phyloP scores from a whole-genome alignment of 306 rosid species.

The Notholithocarpus densiflorus region DNA sequence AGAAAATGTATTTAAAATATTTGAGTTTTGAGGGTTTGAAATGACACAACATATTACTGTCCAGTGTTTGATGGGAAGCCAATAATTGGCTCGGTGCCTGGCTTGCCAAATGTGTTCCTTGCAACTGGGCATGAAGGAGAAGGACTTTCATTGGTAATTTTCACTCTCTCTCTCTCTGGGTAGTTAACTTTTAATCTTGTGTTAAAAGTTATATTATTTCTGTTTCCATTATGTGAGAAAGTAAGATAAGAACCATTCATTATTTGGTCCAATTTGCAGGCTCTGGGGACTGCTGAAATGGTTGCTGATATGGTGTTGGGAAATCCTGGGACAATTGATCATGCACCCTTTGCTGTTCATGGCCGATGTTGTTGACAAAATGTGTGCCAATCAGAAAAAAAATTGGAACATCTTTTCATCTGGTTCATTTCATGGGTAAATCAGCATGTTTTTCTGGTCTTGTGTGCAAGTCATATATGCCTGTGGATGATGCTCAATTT shows the following conservation, averaged over 20 bases:
- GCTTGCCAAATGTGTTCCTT: constrained; percentile 67
- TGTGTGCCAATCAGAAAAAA: not conserved
- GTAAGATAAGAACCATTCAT: constrained; percentile 8
- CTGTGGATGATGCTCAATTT: too few relatives aligned
- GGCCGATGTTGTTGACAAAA: constrained; percentile 36
- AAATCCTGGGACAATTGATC: constrained; percentile 40
- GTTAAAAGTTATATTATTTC: not conserved
- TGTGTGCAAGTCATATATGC: too few relatives aligned
- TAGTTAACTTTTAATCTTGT: not conserved
- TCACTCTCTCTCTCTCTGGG: not conserved
- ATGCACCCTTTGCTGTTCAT: constrained; percentile 47
- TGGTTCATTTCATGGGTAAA: too few relatives aligned
- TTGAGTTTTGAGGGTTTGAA: constrained; percentile 2
- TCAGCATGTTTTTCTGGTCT: too few relatives aligned
- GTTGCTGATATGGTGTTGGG: constrained; percentile 67
- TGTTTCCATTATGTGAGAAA: not conserved
- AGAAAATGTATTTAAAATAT: constrained; percentile 2
- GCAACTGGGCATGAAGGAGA: constrained; percentile 97
- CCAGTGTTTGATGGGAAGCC: constrained; percentile 97
- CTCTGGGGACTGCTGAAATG: constrained; percentile 90
- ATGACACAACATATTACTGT: not conserved
- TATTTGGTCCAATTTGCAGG: constrained; percentile 47
- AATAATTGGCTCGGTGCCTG: constrained; percentile 73
- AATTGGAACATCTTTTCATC: not conserved
- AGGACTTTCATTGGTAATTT: constrained; percentile 78